Evolutionary conservation across 2,329 filamentous ascomycete species (phyloP).

Genomic region (Chaetomiaceae sp.): DNA sequence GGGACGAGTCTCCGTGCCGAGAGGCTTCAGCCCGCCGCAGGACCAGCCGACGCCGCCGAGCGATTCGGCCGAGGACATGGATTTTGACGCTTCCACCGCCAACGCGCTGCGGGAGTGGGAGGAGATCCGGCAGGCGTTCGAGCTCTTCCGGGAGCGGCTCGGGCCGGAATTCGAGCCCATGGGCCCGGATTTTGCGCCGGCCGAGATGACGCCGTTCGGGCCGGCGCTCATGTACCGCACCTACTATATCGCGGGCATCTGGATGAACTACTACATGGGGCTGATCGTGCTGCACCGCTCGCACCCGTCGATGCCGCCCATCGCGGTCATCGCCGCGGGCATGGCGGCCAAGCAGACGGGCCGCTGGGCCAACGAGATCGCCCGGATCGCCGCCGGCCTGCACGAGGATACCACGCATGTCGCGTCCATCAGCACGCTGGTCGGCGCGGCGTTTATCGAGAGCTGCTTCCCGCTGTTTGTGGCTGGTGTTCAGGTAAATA

Average conservation of each 20-base stretch:
- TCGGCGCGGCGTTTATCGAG: conserved; percentile 80
- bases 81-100: conserved; percentile 60
- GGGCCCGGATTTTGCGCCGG: conserved; percentile 57
- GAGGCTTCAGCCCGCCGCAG: conserved; percentile 50
- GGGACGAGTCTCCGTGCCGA: conserved; percentile 46
- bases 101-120: conserved; percentile 76
- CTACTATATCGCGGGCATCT: conserved; percentile 81
- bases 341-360: conserved; percentile 70
- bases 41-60: conserved; percentile 36
- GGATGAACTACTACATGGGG: conserved; percentile 82
- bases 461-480: conserved; percentile 80
- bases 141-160: conserved; percentile 59
- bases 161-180: conserved; percentile 74
- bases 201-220: conserved; percentile 73
- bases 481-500: conserved; percentile 64
- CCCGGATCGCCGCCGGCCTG: conserved; percentile 72
- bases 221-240: conserved; percentile 75
- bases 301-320: conserved; percentile 86
- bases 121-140: conserved; percentile 65
- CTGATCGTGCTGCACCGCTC: conserved; percentile 76
- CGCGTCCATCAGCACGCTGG: conserved; percentile 64
- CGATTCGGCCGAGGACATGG: conserved; percentile 45
- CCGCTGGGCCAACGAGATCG: conserved; percentile 67
- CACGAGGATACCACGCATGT: conserved; percentile 50
- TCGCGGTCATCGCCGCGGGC: conserved; percentile 80